A percentile compares a stretch with the other conserved stretches of the same genome.
phyloP scores from a whole-genome alignment of 2,329 filamentous ascomycete genomes.

The Catunica adiposa region DNA sequence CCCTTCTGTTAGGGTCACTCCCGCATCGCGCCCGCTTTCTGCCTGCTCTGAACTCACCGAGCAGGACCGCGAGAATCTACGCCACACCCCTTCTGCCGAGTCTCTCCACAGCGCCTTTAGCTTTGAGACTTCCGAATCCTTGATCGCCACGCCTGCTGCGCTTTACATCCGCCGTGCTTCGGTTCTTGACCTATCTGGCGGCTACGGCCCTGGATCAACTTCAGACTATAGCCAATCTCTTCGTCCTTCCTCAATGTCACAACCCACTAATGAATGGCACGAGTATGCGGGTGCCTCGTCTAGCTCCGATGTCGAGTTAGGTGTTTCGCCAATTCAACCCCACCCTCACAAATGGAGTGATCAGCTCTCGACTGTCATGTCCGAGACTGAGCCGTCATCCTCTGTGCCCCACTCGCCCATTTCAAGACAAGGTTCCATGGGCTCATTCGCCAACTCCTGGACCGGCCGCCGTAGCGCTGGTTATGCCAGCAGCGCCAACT shows the following conservation, averaged over 20 bases:
- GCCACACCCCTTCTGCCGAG: conserved; percentile 33
- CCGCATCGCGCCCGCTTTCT: conserved; percentile 12
- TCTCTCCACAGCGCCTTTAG: conserved; percentile 39
- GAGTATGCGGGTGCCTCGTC: conserved; percentile 3
- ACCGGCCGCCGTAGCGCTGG: conserved; percentile 21
- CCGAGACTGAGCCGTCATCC: conserved; percentile 40
- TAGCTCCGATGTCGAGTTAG: not conserved
- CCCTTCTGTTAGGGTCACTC: conserved; percentile 24
- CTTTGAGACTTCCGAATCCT: conserved; percentile 28
- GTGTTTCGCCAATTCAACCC: conserved; percentile 25
- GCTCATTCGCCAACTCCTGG: conserved; percentile 26
- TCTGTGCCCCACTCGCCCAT: conserved; percentile 22
- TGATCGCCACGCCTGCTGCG: conserved; percentile 26
- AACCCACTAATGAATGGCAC: conserved; percentile 4
- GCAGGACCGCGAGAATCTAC: conserved; percentile 35
- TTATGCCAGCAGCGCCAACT: conserved; percentile 33
- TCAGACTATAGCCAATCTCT: conserved; percentile 18
- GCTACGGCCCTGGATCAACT: conserved; percentile 5
- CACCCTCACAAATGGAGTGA: conserved; percentile 45
- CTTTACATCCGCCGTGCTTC: conserved; percentile 23
- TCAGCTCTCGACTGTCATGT: conserved; percentile 46
- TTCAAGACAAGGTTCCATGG: conserved; percentile 27
- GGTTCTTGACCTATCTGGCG: conserved; percentile 16
- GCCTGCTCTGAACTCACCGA: conserved; percentile 24
- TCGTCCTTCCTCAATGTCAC: conserved; percentile 19